phyloP scores from a whole-genome alignment of 768 basidiomycete genomes.

The Termitomyces sp. region DNA sequence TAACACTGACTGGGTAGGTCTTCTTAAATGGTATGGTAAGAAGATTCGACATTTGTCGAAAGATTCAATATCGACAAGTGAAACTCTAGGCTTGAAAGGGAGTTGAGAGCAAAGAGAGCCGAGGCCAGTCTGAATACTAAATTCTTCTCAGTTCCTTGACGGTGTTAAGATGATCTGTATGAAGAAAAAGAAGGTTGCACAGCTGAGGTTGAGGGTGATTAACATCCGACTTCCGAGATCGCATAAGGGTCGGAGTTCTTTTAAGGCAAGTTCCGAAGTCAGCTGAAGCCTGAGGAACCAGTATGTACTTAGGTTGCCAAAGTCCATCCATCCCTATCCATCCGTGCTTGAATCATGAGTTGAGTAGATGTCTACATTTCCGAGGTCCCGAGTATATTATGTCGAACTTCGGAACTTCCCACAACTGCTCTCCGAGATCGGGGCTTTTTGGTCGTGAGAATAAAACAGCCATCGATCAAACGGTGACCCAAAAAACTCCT shows the following conservation, averaged over 20 bases:
- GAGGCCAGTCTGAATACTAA: background rate
- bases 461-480: no score
- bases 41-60: slow-evolving; percentile 66
- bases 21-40: slow-evolving; percentile 74
- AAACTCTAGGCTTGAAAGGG: background rate
- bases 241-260: background rate
- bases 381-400: background rate
- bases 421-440: background rate
- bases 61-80: background rate
- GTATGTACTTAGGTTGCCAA: no score
- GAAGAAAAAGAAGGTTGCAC: no score
- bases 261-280: background rate
- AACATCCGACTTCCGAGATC: slow-evolving; percentile 1
- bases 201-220: no score
- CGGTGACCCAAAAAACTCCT: background rate
- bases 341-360: no score
- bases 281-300: no score
- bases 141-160: background rate
- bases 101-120: background rate
- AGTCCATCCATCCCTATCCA: background rate
- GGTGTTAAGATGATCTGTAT: no score
- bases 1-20: slow-evolving; percentile 55
- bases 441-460: background rate
- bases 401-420: background rate
- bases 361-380: no score